These are phyloP conservation scores for Magnaporthiopsis rhizophila DNA, from an alignment of 2,329 filamentous ascomycete genomes.

Conservation along the genomic window DNA sequence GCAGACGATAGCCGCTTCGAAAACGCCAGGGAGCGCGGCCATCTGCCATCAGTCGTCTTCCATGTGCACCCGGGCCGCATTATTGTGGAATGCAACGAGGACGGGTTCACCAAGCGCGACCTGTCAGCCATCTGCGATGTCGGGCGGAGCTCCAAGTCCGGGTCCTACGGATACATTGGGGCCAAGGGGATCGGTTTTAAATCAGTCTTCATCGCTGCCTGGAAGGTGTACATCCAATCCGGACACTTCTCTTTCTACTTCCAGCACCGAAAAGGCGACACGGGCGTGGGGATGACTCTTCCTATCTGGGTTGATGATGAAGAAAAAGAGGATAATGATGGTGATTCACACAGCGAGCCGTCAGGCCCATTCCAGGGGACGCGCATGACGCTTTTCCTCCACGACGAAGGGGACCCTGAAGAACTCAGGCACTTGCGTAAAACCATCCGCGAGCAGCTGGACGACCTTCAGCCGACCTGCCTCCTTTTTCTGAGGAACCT, in stretches of 20 bases:
- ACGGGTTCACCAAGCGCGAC: constrained; percentile 34
- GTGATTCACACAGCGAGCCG: neutral
- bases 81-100: constrained; percentile 41
- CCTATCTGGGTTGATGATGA: constrained; percentile 29
- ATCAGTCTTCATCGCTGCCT: constrained; percentile 39
- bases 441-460: constrained; percentile 25
- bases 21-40: neutral
- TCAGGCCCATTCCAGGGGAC: constrained; percentile 16
- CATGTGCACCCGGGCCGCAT: constrained; percentile 27
- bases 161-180: constrained; percentile 29
- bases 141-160: constrained; percentile 35
- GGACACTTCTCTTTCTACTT: constrained; percentile 37
- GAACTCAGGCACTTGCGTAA: constrained; percentile 14
- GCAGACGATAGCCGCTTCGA: constrained; percentile 37
- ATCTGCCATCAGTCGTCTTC: constrained; percentile 26
- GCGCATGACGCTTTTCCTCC: constrained; percentile 29
- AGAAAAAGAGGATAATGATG: constrained; percentile 9
- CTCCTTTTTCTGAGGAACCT: constrained; percentile 36
- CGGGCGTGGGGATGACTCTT: constrained; percentile 43
- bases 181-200: constrained; percentile 46
- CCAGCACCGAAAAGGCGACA: constrained; percentile 26
- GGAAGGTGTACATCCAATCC: constrained; percentile 35
- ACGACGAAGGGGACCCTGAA: constrained; percentile 17
- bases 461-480: constrained; percentile 27
- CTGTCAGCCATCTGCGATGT: constrained; percentile 37